Evolutionary conservation across 2,329 filamentous ascomycete genomes (phyloP).

Genomic region (Zymoseptoria pseudotritici): DNA sequence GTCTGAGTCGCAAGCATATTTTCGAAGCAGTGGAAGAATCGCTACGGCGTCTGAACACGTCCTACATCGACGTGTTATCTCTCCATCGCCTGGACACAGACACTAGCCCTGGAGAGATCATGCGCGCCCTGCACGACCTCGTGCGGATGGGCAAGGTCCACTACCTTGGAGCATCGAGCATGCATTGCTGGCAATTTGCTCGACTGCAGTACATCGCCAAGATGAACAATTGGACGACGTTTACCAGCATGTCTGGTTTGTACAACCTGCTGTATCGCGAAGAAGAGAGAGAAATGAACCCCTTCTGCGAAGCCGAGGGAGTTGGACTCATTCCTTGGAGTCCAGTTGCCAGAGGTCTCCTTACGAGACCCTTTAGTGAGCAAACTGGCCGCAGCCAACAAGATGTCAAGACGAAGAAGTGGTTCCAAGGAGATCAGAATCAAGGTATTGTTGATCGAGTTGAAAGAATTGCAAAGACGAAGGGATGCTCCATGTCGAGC

Average conservation of each 20-base stretch:
- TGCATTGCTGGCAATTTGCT: not conserved
- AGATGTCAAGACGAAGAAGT: slow-evolving; percentile 7
- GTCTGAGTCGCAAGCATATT: slow-evolving; percentile 57
- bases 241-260: slow-evolving; percentile 54
- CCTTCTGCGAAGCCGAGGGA: slow-evolving; percentile 42
- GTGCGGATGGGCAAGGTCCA: slow-evolving; percentile 44
- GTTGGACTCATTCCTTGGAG: slow-evolving; percentile 41
- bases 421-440: slow-evolving; percentile 24
- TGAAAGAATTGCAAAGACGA: slow-evolving; percentile 35
- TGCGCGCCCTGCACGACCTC: slow-evolving; percentile 49
- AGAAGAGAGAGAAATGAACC: slow-evolving; percentile 53
- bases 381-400: slow-evolving; percentile 10
- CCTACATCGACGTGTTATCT: slow-evolving; percentile 55
- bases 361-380: slow-evolving; percentile 12
- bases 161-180: not conserved
- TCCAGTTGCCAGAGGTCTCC: slow-evolving; percentile 21
- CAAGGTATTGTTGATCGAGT: slow-evolving; percentile 34
- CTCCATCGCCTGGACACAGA: slow-evolving; percentile 53
- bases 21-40: slow-evolving; percentile 57
- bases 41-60: slow-evolving; percentile 43
- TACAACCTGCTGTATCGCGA: slow-evolving; percentile 56
- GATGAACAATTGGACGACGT: slow-evolving; percentile 51
- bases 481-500: slow-evolving; percentile 23
- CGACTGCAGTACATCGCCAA: no score
- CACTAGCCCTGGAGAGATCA: slow-evolving; percentile 52